These are phyloP conservation scores for Naganishia liquefaciens DNA, from an alignment of 1,284 basidiomycete genomes.

Conservation along the genomic window DNA sequence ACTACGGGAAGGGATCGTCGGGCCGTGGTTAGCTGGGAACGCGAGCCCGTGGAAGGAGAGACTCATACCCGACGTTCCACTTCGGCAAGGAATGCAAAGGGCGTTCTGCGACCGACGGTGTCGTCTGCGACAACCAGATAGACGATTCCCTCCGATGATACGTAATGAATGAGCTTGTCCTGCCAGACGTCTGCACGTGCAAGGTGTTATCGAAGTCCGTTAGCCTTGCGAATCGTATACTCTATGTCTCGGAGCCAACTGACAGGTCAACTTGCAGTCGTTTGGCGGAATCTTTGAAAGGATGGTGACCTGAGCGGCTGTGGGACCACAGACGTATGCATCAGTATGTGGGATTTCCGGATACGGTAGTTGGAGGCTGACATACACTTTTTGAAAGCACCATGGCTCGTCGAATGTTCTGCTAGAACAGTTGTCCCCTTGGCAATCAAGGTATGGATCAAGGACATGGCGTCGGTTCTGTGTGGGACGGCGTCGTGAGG, in stretches of 20 bases:
- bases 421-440: slow-evolving; percentile 74
- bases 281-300: slow-evolving; percentile 92
- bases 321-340: not conserved
- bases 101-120: slow-evolving; percentile 82
- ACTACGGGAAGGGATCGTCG: not conserved
- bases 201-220: too few species aligned
- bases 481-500: not conserved
- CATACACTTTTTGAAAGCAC: slow-evolving; percentile 81
- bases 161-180: slow-evolving; percentile 93
- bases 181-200: slow-evolving; percentile 73
- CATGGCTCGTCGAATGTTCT: slow-evolving; percentile 74
- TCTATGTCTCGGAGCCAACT: slow-evolving; percentile 18
- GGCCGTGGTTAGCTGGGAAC: not conserved
- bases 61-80: slow-evolving; percentile 68
- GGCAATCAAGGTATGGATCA: slow-evolving; percentile 84
- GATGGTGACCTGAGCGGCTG: slow-evolving; percentile 81
- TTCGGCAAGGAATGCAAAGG: slow-evolving; percentile 88
- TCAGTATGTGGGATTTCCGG: slow-evolving; percentile 13
- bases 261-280: slow-evolving; percentile 85
- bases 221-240: too few species aligned
- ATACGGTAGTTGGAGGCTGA: slow-evolving; percentile 25
- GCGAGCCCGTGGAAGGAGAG: slow-evolving; percentile 5
- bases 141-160: slow-evolving; percentile 79
- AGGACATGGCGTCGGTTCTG: slow-evolving; percentile 48
- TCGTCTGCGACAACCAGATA: slow-evolving; percentile 95